phyloP scores from a whole-genome alignment of 148 eudicot species.

The Vaccinium darrowii region DNA sequence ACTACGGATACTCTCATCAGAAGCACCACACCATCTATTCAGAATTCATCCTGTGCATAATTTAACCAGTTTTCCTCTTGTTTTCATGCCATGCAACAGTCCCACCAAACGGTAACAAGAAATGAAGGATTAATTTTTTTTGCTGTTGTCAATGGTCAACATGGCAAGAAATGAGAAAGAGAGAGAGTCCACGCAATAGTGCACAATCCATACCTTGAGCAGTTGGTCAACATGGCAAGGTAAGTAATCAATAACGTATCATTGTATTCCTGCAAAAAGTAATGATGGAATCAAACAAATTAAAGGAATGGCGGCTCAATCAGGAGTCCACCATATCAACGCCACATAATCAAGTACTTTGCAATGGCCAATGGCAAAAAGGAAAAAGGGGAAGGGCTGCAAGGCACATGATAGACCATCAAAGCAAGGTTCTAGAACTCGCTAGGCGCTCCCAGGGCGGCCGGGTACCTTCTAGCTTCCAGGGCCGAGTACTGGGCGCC shows the following conservation, averaged over 20 bases:
- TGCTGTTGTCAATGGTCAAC: background rate
- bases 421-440: too few relatives aligned
- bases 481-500: too few relatives aligned
- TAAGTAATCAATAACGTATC: slow-evolving; percentile 81
- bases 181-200: background rate
- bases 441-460: too few relatives aligned
- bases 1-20: background rate
- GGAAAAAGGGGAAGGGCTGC: background rate
- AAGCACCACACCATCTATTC: slow-evolving; percentile 7
- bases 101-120: background rate
- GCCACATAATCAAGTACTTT: background rate
- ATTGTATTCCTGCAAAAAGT: slow-evolving; percentile 74
- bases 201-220: slow-evolving; percentile 66
- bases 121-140: background rate
- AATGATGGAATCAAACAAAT: background rate
- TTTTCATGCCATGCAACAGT: background rate
- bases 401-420: background rate
- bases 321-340: background rate
- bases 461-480: too few relatives aligned
- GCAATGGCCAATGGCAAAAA: background rate
- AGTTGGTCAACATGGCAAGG: slow-evolving; percentile 87
- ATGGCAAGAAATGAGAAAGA: background rate
- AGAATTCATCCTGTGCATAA: background rate
- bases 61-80: background rate
- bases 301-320: background rate